Evolutionary conservation across 148 eudicot genomes (phyloP).

Genomic region (Rhododendron henanense): DNA sequence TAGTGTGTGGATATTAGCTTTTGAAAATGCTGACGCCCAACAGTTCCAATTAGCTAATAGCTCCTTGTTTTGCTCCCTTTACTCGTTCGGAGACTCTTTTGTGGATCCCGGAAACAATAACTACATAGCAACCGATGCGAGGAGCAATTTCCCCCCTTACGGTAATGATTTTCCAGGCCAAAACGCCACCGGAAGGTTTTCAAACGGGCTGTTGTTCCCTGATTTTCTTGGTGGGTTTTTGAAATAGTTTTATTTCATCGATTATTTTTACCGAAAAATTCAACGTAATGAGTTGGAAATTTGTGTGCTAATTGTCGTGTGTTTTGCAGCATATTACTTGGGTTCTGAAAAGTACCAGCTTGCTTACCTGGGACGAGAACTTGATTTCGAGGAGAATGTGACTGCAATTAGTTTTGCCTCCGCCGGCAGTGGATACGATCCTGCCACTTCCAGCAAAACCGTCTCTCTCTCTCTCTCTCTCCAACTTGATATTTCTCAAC

Average conservation of each 20-base stretch:
- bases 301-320: background rate
- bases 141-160: background rate
- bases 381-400: background rate
- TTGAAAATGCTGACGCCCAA: background rate
- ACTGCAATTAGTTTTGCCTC: constrained; percentile 8
- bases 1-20: no score
- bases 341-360: background rate
- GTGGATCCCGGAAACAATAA: constrained; percentile 12
- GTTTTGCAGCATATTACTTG: background rate
- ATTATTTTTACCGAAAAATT: no score
- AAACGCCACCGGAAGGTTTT: constrained; percentile 1
- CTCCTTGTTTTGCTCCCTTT: background rate
- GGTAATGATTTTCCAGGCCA: background rate
- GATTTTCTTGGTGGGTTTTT: constrained; percentile 12
- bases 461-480: constrained; percentile 10
- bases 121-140: background rate
- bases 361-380: background rate
- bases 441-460: background rate
- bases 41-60: no score
- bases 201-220: constrained; percentile 7
- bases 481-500: no score
- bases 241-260: no score
- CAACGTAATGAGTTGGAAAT: no score
- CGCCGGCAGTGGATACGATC: background rate
- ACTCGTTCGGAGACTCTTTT: constrained; percentile 1